Percentiles rank a stretch among this genome's conserved stretches.
Evolutionary conservation across 2,329 filamentous ascomycete genomes (phyloP).

Genomic region (Dothistroma pini): DNA sequence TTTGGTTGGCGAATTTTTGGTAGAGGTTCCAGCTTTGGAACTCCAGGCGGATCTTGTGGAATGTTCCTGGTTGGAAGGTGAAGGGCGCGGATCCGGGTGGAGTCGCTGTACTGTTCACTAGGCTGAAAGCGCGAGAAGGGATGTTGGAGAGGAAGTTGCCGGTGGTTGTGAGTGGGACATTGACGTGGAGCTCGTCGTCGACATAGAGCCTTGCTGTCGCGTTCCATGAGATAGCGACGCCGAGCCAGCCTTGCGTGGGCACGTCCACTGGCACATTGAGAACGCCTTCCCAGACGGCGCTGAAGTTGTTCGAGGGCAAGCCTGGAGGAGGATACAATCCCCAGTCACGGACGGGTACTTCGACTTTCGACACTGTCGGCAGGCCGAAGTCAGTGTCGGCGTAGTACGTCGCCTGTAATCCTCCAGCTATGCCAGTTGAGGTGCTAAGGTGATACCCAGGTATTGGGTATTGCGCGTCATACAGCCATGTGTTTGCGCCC

Average conservation of each 20-base stretch:
- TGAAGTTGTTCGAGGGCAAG: conserved; percentile 20
- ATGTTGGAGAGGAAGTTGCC: conserved; percentile 22
- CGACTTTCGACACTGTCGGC: conserved; percentile 9
- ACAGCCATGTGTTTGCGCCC: conserved; percentile 19
- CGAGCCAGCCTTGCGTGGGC: conserved; percentile 17
- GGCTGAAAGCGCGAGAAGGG: conserved; percentile 8
- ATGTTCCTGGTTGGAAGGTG: conserved; percentile 14
- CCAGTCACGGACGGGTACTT: conserved; percentile 16
- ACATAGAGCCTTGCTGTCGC: conserved; percentile 18
- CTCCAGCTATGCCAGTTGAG: conserved; percentile 12
- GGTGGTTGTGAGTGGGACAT: conserved; percentile 15
- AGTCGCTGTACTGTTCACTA: conserved; percentile 13
- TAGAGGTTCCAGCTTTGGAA: conserved; percentile 20
- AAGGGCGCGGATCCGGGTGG: conserved; percentile 17
- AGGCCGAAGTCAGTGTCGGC: conserved; percentile 15
- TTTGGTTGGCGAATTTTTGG: conserved; percentile 16
- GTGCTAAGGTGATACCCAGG: conserved; percentile 17
- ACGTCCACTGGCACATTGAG: conserved; percentile 15
- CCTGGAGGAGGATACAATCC: conserved; percentile 19
- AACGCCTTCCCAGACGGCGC: conserved; percentile 17
- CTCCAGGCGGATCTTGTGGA: conserved; percentile 16
- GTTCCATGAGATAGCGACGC: conserved; percentile 16
- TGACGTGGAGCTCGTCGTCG: conserved; percentile 13
- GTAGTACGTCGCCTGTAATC: conserved; percentile 16
- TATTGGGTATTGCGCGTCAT: conserved; percentile 17